Base-by-base conservation (phyloP, 345 rosid genomes). In the Dovyalis caffra region DNA sequence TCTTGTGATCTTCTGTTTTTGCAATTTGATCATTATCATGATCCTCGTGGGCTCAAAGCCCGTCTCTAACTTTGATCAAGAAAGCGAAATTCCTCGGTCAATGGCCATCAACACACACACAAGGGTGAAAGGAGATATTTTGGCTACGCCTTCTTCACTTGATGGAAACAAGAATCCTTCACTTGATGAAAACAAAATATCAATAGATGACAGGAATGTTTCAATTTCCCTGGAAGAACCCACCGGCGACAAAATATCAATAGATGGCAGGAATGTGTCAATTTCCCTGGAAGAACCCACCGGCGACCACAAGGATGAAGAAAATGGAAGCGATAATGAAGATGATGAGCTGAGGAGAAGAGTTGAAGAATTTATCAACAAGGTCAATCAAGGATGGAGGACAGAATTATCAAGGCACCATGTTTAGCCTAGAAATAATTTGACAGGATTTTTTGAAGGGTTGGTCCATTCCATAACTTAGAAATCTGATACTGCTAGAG, bases 361-460 rank as follows among this genome's bases (percentile, higher is more conserved):
- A 79, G 81, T 81, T 4, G 97, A 90, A 75, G 90, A 88, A 63
- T 89, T 91, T 47, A 91, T 89, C 23, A 73, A 73, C 23, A 87
- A 89, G 65, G 85, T 89, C 32, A 88, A 86, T 53, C 78, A 76
- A 35, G 88, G 82, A 79, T 87, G 97, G 95, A 84, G 69, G 66
- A 82, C 74, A 64, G 95, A 93, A 74, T 77, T 45, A 69, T 51
- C 38, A 62, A 68, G 74, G 73, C 74, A 23, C 72, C 73, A 3
- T 25, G 34, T 29, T 28, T 68, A 38, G 60, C 45, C 20, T 65
- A 37, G 35, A 38, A 28, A 4, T 23, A 74, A 6, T 1, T 25
- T 49, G 37, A 20, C 5, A 56, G 61, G 61, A 56, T 26, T 56
- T 23, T 56, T 10, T 56, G 28, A 56, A 9, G 26, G 61, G 61